A percentile compares a stretch with the other conserved stretches of the same genome.
phyloP scores from a whole-genome alignment of 495 filamentous ascomycete species.

The Schizothecium vesticola region DNA sequence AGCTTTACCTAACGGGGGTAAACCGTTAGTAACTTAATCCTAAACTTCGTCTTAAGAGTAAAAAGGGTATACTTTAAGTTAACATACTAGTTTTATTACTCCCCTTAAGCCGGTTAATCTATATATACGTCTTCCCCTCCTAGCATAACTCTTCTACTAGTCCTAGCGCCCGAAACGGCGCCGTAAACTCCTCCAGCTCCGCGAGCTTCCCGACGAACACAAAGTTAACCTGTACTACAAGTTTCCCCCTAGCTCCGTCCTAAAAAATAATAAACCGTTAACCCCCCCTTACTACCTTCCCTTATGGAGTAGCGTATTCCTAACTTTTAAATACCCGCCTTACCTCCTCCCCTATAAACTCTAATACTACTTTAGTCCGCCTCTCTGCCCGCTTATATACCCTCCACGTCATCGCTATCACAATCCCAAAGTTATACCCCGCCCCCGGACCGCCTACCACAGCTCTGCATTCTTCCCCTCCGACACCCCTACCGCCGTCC shows the following conservation, averaged over 20 bases:
- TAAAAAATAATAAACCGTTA: neutral
- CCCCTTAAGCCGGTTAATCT: neutral
- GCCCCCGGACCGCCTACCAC: constrained; percentile 51
- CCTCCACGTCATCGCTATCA: constrained; percentile 42
- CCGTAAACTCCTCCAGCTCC: neutral
- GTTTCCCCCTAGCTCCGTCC: neutral
- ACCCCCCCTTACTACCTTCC: neutral
- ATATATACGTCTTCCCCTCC: neutral
- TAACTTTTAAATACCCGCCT: constrained; percentile 42
- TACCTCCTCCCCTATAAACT: constrained; percentile 41
- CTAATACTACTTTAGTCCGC: constrained; percentile 38
- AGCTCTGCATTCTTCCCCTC: constrained; percentile 37
- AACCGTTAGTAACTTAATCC: no score
- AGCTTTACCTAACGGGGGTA: no score
- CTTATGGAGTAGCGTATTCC: constrained; percentile 4
- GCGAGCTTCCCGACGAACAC: neutral
- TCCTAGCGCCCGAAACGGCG: neutral
- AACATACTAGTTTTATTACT: neutral
- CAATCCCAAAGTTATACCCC: constrained; percentile 57
- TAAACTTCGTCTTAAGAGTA: no score
- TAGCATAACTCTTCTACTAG: neutral
- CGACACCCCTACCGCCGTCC: constrained; percentile 36
- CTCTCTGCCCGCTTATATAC: constrained; percentile 36
- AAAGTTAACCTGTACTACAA: neutral
- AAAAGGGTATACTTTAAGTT: no score